Percentiles rank a stretch among this genome's conserved stretches.
These are phyloP conservation scores for Babesia divergens DNA, from an alignment of 169 alveolate genomes.

Conservation along the genomic window DNA sequence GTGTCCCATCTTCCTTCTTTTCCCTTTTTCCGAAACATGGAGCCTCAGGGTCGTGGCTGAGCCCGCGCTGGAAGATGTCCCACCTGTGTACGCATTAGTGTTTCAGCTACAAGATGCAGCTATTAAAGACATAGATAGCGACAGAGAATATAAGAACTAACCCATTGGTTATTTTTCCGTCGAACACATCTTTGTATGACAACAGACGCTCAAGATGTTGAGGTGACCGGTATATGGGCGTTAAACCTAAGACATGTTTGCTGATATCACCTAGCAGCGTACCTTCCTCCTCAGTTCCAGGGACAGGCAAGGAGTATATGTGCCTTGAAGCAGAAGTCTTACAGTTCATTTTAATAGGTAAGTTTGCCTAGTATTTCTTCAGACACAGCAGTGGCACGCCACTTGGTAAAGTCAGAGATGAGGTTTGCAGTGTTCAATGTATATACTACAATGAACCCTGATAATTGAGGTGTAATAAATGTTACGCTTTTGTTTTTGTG, in stretches of 20 bases:
- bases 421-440: too few relatives aligned
- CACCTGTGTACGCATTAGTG: slow-evolving; percentile 18
- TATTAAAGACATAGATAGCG: not conserved
- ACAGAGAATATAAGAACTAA: not conserved
- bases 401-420: too few relatives aligned
- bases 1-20: slow-evolving; percentile 31
- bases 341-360: too few relatives aligned
- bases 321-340: too few relatives aligned
- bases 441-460: too few relatives aligned
- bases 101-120: too few relatives aligned
- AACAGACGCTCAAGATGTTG: slow-evolving; percentile 29
- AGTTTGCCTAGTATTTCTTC: too few relatives aligned
- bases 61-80: slow-evolving; percentile 64
- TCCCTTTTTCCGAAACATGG: slow-evolving; percentile 60
- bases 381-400: too few relatives aligned
- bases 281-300: slow-evolving; percentile 66
- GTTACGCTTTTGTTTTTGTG: too few relatives aligned
- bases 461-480: too few relatives aligned
- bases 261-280: not conserved
- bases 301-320: slow-evolving; percentile 45
- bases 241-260: slow-evolving; percentile 12
- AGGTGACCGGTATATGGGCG: slow-evolving; percentile 49
- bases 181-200: slow-evolving; percentile 45
- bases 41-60: slow-evolving; percentile 29
- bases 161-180: slow-evolving; percentile 60